A percentile compares a stretch with the other conserved stretches of the same genome.
Evolutionary conservation across 31 red algal genomes (phyloP).

Genomic region (Pterothamnion heteromorphum): DNA sequence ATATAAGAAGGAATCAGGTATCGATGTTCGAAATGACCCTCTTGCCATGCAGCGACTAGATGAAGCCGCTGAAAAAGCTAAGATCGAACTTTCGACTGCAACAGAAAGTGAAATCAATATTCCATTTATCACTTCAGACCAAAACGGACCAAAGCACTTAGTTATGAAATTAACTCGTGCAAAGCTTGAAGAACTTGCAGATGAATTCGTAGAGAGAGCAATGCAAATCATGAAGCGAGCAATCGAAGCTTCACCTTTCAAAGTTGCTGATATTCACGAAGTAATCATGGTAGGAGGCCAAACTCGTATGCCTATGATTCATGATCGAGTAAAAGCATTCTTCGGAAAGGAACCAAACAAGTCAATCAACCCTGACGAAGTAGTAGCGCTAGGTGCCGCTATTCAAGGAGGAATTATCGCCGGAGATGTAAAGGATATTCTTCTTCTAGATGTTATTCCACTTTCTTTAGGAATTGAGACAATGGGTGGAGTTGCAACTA

Average conservation of each 20-base stretch:
- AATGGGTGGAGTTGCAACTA: conserved; percentile 89
- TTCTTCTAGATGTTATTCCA: conserved; percentile 93
- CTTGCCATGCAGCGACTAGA: conserved; percentile 74
- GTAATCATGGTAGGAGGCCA: conserved; percentile 90
- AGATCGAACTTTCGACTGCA: conserved; percentile 72
- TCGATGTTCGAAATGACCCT: conserved; percentile 78
- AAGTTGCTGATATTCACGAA: conserved; percentile 78
- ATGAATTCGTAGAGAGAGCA: conserved; percentile 89
- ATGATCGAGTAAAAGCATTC: conserved; percentile 74
- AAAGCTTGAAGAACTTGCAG: conserved; percentile 83
- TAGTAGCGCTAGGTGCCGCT: conserved; percentile 88
- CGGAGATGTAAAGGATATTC: conserved; percentile 72
- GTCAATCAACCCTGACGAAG: conserved; percentile 97
- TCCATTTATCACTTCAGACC: conserved; percentile 54
- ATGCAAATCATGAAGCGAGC: conserved; percentile 75
- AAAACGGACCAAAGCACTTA: conserved; percentile 79
- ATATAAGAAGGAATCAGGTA: conserved; percentile 76
- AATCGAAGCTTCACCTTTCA: conserved; percentile 77
- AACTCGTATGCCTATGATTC: conserved; percentile 93
- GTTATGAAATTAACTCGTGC: conserved; percentile 85
- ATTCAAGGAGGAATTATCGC: conserved; percentile 90
- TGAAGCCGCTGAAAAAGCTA: conserved; percentile 89
- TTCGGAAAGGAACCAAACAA: conserved; percentile 88
- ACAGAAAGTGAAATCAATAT: conserved; percentile 89
- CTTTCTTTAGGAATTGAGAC: conserved; percentile 97